These are phyloP conservation scores for Talaromyces stipitatus DNA, from an alignment of 495 filamentous ascomycete genomes.

Conservation along the genomic window DNA sequence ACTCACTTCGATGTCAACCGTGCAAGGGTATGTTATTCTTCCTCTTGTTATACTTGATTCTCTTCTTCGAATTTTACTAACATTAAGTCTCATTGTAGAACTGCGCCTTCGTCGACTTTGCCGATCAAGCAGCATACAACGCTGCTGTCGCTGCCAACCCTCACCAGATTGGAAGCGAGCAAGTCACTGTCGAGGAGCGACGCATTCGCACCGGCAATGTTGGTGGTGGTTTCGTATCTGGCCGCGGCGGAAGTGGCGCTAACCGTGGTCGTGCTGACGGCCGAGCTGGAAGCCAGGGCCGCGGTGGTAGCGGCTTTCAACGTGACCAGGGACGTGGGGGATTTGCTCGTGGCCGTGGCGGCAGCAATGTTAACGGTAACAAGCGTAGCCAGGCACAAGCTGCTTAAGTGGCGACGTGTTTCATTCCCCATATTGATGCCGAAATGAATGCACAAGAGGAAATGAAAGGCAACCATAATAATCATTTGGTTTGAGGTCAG, in stretches of 20 bases:
- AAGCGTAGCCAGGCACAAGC: constrained; percentile 43
- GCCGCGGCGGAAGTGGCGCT: constrained; percentile 52
- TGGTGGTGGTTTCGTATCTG: constrained; percentile 47
- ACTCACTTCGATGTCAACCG: constrained; percentile 86
- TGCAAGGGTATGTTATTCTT: constrained; percentile 60
- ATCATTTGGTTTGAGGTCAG: neutral
- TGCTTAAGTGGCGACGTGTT: constrained; percentile 24
- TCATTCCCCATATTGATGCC: neutral
- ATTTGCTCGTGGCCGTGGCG: constrained; percentile 47
- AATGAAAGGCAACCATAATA: neutral
- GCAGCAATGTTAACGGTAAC: constrained; percentile 41
- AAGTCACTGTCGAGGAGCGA: constrained; percentile 81
- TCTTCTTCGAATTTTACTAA: neutral
- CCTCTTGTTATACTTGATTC: neutral
- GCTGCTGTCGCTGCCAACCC: constrained; percentile 81
- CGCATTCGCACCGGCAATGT: constrained; percentile 62
- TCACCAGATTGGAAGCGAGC: constrained; percentile 71
- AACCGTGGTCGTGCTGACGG: constrained; percentile 60
- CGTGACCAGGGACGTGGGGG: constrained; percentile 55
- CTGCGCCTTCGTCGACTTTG: constrained; percentile 94
- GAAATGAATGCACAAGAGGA: neutral
- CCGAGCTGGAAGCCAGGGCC: constrained; percentile 56
- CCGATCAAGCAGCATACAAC: constrained; percentile 65
- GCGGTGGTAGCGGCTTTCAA: constrained; percentile 53
- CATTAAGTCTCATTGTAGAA: constrained; percentile 48